Evolutionary conservation across 2,329 filamentous ascomycete species (phyloP).

Genomic region (Helotiales sp.): DNA sequence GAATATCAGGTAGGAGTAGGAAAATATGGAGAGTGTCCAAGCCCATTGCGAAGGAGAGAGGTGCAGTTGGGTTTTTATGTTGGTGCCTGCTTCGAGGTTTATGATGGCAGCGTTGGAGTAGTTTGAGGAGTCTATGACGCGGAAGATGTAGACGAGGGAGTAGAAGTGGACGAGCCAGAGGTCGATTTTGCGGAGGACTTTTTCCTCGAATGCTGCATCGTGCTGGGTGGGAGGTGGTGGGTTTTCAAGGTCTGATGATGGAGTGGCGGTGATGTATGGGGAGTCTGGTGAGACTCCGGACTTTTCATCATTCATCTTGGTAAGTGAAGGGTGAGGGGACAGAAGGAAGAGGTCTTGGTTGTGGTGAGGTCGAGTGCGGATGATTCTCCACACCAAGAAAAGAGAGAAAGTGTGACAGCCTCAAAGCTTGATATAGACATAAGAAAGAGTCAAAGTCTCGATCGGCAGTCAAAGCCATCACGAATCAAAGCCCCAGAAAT

Average conservation of each 20-base stretch:
- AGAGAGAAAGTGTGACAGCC: no score
- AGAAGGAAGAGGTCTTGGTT: neutral
- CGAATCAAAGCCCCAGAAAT: neutral
- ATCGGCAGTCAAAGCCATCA: neutral
- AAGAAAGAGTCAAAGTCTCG: no score
- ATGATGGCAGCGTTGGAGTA: conserved; percentile 43
- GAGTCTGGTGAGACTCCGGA: neutral
- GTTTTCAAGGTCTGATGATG: neutral
- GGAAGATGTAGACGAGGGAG: conserved; percentile 41
- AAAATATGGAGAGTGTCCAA: conserved; percentile 43
- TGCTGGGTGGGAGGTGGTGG: conserved; percentile 1
- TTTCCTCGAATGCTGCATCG: conserved; percentile 31
- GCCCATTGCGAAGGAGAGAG: conserved; percentile 38
- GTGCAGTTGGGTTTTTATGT: conserved; percentile 41
- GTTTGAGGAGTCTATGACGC: conserved; percentile 41
- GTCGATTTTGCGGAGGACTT: conserved; percentile 38
- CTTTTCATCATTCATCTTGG: neutral
- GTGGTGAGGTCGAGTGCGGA: no score
- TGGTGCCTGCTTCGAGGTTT: conserved; percentile 41
- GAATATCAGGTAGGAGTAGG: conserved; percentile 41
- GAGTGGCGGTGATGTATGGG: neutral
- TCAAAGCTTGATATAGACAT: no score
- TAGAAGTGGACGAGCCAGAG: conserved; percentile 37
- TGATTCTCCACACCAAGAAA: no score
- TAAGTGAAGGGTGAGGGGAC: neutral